Evolutionary conservation across 1,139 yeast genomes (phyloP).

Genomic region (Scheffersomyces illinoinensis): DNA sequence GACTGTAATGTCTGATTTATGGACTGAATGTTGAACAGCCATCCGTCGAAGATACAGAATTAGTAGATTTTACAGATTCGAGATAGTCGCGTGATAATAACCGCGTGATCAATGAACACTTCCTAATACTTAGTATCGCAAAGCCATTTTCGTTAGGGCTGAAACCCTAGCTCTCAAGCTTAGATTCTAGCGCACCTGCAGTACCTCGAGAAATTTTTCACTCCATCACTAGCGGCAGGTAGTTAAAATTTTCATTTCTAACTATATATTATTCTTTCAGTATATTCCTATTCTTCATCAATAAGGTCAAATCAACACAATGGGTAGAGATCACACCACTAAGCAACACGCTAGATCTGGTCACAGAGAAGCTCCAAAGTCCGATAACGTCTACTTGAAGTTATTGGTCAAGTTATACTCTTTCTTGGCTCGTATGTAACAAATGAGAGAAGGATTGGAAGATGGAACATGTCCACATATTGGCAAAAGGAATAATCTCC

Average conservation of each 20-base stretch:
- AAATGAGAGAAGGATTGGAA: constrained; percentile 2
- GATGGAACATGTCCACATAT: constrained; percentile 3
- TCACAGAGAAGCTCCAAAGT: constrained; percentile 99
- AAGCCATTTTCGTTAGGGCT: neutral
- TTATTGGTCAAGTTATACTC: constrained; percentile 97
- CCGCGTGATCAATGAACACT: neutral
- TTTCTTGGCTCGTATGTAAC: constrained; percentile 96
- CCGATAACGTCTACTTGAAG: constrained; percentile 98
- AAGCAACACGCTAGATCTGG: constrained; percentile 95
- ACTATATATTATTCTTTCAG: neutral
- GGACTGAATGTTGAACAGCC: neutral
- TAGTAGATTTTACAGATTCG: neutral
- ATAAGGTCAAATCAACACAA: constrained; percentile 30
- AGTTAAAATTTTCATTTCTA: neutral
- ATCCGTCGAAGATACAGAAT: neutral
- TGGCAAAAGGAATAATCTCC: neutral
- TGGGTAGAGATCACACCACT: constrained; percentile 98
- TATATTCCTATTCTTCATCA: constrained; percentile 10
- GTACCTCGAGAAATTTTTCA: neutral
- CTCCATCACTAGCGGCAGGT: neutral
- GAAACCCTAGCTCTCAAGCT: neutral
- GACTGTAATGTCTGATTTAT: neutral
- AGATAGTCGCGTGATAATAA: neutral
- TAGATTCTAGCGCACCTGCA: neutral
- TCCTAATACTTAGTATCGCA: neutral